Percentiles rank a stretch among this genome's conserved stretches.
Evolutionary conservation across 129 eudicot species (phyloP).

Genomic region (Escallonia herrerae): DNA sequence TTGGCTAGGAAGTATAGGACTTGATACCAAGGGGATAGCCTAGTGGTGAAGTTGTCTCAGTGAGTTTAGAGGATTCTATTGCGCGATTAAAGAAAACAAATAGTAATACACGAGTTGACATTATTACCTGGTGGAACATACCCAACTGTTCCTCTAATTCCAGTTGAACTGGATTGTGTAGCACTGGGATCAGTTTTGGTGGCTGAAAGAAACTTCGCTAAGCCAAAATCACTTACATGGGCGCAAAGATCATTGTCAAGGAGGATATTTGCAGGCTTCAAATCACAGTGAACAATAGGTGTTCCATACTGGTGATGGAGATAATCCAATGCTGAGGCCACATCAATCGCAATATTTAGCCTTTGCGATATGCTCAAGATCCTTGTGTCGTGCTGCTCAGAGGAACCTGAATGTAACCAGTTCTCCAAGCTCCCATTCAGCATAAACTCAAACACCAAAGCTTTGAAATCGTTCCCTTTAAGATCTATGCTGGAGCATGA

Average conservation of each 20-base stretch:
- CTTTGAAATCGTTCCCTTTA: slow-evolving; percentile 7
- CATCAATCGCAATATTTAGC: not conserved
- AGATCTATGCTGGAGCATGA: not conserved
- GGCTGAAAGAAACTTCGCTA: not conserved
- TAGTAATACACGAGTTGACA: not conserved
- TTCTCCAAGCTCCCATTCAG: slow-evolving; percentile 14
- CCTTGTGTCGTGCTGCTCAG: not conserved
- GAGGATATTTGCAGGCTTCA: slow-evolving; percentile 5
- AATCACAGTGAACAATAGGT: not conserved
- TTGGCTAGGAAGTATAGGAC: not conserved
- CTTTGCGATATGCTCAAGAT: not conserved
- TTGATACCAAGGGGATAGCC: not conserved
- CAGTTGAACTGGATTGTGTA: slow-evolving; percentile 1
- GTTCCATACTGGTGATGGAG: not conserved
- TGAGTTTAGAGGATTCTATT: too few species aligned
- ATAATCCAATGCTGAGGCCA: not conserved
- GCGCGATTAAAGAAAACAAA: not conserved
- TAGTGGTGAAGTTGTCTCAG: not conserved
- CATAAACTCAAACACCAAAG: slow-evolving; percentile 13
- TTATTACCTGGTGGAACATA: slow-evolving; percentile 17
- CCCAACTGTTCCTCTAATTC: slow-evolving; percentile 11
- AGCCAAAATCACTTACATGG: not conserved
- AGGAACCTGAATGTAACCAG: slow-evolving; percentile 14
- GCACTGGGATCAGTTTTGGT: not conserved
- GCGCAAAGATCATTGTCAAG: not conserved